Conservation (phyloP, 495 filamentous ascomycete genomes). For the Tuber umbilicatum region DNA sequence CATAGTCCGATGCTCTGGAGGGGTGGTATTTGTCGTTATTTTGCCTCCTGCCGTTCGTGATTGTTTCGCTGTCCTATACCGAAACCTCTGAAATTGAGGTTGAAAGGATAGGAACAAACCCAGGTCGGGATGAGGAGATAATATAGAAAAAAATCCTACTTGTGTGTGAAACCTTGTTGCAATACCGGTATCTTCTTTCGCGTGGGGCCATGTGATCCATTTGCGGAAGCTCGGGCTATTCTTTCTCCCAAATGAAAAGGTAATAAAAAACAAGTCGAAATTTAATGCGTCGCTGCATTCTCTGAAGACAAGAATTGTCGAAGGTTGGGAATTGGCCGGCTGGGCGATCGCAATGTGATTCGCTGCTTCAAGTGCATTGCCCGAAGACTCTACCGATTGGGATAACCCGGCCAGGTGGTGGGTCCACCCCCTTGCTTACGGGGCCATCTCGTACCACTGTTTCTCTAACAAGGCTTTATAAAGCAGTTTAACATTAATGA, state of each 20-base stretch:
- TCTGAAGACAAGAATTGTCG: background rate
- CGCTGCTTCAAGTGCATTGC: background rate
- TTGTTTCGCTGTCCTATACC: background rate
- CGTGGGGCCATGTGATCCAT: slow-evolving; percentile 26
- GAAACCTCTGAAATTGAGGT: background rate
- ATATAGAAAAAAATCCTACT: background rate
- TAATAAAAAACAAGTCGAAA: background rate
- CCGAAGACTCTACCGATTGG: background rate
- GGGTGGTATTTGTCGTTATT: background rate
- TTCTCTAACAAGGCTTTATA: background rate
- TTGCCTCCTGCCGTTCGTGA: background rate
- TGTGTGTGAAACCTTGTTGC: background rate
- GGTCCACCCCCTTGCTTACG: background rate
- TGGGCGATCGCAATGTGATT: background rate
- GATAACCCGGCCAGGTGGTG: background rate
- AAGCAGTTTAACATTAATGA: background rate
- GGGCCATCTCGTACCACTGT: background rate
- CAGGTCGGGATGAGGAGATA: background rate
- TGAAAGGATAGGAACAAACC: background rate
- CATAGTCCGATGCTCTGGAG: background rate
- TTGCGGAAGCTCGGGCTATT: slow-evolving; percentile 11
- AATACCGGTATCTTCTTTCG: background rate
- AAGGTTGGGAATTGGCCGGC: background rate
- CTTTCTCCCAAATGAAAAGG: background rate
- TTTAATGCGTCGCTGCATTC: background rate